phyloP scores from a whole-genome alignment of 1,284 basidiomycete genomes.

The Austroboletus niveus region DNA sequence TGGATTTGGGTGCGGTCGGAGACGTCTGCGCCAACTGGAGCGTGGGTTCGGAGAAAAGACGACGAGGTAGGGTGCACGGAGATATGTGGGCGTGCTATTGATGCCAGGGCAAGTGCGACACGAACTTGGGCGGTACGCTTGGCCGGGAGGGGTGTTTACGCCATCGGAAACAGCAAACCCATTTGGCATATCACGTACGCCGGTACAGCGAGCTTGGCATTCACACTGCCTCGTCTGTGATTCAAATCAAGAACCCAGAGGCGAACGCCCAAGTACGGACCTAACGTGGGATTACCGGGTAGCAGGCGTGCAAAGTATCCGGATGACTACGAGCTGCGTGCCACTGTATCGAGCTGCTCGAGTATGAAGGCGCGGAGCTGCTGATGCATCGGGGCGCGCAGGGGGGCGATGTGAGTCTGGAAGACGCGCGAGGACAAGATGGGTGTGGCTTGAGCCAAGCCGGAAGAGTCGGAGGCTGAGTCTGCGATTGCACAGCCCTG shows the following conservation, averaged over 20 bases:
- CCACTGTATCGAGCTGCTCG: slow-evolving; percentile 51
- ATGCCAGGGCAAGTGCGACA: slow-evolving; percentile 44
- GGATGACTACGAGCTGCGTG: slow-evolving; percentile 17
- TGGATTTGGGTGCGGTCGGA: slow-evolving; percentile 49
- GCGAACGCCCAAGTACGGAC: slow-evolving; percentile 32
- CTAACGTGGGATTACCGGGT: slow-evolving; percentile 32
- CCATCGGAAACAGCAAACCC: slow-evolving; percentile 58
- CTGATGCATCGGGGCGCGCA: slow-evolving; percentile 56
- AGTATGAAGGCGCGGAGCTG: slow-evolving; percentile 56
- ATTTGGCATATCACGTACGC: slow-evolving; percentile 56
- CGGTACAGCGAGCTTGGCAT: slow-evolving; percentile 57
- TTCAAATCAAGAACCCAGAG: slow-evolving; percentile 60
- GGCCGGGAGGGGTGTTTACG: slow-evolving; percentile 58
- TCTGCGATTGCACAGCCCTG: slow-evolving; percentile 28
- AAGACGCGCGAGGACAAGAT: slow-evolving; percentile 52
- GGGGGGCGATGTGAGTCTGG: slow-evolving; percentile 44
- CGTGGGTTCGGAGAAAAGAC: slow-evolving; percentile 49
- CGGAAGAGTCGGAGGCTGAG: not conserved
- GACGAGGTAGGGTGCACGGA: slow-evolving; percentile 36
- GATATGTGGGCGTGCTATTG: not conserved
- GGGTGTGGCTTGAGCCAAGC: slow-evolving; percentile 9
- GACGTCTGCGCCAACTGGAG: slow-evolving; percentile 48
- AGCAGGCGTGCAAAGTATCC: slow-evolving; percentile 44
- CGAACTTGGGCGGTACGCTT: slow-evolving; percentile 48
- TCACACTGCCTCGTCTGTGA: slow-evolving; percentile 44